phyloP scores from a whole-genome alignment of 768 basidiomycete species.

The Cubamyces sp. region DNA sequence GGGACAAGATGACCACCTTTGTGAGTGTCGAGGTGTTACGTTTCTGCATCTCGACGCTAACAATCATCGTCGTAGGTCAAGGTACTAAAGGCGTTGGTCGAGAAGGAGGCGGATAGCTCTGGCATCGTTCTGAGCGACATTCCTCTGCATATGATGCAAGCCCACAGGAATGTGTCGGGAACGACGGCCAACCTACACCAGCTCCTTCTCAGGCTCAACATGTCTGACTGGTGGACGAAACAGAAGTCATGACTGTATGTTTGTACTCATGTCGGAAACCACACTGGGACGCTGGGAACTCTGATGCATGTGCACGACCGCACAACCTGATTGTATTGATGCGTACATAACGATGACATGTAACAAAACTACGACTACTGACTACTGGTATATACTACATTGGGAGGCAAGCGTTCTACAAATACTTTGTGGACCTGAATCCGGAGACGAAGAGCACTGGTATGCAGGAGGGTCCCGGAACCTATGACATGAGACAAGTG shows the following conservation, averaged over 20 bases:
- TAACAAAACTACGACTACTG: conserved; percentile 23
- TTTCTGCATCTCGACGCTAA: conserved; percentile 3
- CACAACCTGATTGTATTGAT: conserved; percentile 11
- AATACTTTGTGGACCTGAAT: conserved; percentile 17
- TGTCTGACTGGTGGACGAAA: conserved; percentile 61
- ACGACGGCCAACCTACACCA: conserved; percentile 59
- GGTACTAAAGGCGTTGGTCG: conserved; percentile 57
- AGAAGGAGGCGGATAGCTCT: conserved; percentile 44
- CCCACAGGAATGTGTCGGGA: conserved; percentile 41
- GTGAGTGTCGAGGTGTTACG: conserved; percentile 46
- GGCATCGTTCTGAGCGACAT: conserved; percentile 31
- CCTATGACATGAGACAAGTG: conserved; percentile 11
- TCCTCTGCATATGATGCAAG: conserved; percentile 37
- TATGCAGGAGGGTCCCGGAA: conserved; percentile 24
- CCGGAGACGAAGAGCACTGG: conserved; percentile 4
- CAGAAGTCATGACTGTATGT: not conserved
- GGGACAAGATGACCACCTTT: conserved; percentile 56
- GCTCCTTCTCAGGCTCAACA: conserved; percentile 55
- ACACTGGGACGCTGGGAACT: not conserved
- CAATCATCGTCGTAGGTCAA: conserved; percentile 46
- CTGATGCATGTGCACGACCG: no score
- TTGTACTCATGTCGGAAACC: not conserved
- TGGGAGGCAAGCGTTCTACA: conserved; percentile 12
- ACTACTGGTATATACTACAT: conserved; percentile 26
- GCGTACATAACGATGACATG: conserved; percentile 20